Evolutionary conservation across 345 rosid species (phyloP).

Genomic region (Streptanthus diversifolius): DNA sequence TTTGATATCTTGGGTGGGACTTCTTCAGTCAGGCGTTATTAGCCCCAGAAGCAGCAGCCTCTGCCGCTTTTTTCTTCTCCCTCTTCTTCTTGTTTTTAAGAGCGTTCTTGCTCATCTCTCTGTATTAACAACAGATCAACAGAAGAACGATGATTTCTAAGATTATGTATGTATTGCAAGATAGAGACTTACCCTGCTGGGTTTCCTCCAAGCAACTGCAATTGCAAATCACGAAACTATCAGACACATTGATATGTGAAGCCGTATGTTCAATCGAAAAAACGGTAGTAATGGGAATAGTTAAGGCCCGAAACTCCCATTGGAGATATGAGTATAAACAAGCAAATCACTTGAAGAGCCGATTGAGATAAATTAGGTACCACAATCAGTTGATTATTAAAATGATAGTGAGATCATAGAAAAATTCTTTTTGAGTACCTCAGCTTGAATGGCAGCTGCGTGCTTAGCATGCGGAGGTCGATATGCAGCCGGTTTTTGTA

Average conservation of each 20-base stretch:
- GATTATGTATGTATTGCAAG: neutral
- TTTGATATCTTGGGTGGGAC: neutral
- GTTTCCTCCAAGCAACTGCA: slow-evolving; percentile 68
- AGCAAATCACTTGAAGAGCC: neutral
- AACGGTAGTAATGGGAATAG: neutral
- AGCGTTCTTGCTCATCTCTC: slow-evolving; percentile 89
- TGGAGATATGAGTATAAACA: neutral
- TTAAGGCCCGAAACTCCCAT: neutral
- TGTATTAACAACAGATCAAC: slow-evolving; percentile 23
- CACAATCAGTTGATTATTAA: neutral
- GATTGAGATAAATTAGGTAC: neutral
- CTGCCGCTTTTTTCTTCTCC: slow-evolving; percentile 79
- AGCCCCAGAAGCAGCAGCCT: slow-evolving; percentile 34
- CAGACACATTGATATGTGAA: slow-evolving; percentile 23
- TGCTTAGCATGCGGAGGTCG: slow-evolving; percentile 90
- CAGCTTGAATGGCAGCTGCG: slow-evolving; percentile 75
- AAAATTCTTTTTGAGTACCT: slow-evolving; percentile 47
- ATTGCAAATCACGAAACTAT: slow-evolving; percentile 34
- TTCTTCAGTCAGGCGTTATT: slow-evolving; percentile 22
- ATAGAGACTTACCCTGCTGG: slow-evolving; percentile 54
- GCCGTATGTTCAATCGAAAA: neutral
- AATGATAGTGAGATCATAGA: neutral
- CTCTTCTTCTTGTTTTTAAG: slow-evolving; percentile 86
- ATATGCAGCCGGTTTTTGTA: slow-evolving; percentile 81
- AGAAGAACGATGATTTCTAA: neutral